A percentile compares a stretch with the other conserved stretches of the same genome.
phyloP scores from a whole-genome alignment of 345 rosid genomes.

The Ceriops decandra region DNA sequence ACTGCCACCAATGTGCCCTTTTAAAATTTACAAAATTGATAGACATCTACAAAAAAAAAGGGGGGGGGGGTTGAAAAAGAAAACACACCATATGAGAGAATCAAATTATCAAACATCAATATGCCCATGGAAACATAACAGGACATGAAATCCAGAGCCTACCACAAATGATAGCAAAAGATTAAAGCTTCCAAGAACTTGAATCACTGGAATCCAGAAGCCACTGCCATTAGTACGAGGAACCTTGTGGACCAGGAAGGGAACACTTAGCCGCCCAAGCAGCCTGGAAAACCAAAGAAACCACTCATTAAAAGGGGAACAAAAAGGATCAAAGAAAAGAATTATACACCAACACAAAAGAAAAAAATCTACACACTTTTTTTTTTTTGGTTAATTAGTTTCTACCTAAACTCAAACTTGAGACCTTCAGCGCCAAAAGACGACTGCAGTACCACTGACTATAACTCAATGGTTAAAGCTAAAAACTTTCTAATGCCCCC shows the following conservation, averaged over 20 bases:
- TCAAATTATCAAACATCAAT: neutral
- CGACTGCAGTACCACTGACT: too few species aligned
- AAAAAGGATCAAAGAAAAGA: neutral
- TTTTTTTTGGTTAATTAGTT: too few species aligned
- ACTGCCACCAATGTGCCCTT: constrained; percentile 60
- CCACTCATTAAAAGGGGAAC: constrained; percentile 2
- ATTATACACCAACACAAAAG: neutral
- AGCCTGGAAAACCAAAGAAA: constrained; percentile 49
- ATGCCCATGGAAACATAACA: neutral
- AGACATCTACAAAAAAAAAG: constrained; percentile 46
- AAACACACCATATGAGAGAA: neutral
- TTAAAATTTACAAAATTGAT: constrained; percentile 39
- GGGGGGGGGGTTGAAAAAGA: neutral
- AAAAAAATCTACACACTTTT: neutral
- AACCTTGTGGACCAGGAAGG: constrained; percentile 60
- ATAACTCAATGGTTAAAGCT: neutral
- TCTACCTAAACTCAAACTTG: too few species aligned
- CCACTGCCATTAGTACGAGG: constrained; percentile 72
- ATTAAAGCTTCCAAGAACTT: constrained; percentile 71
- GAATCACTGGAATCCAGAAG: constrained; percentile 84
- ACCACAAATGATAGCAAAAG: constrained; percentile 64
- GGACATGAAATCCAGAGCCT: constrained; percentile 6
- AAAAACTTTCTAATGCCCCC: neutral
- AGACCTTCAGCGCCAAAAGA: too few species aligned
- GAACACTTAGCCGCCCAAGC: constrained; percentile 45